A percentile compares a stretch with the other conserved stretches of the same genome.
phyloP scores from a whole-genome alignment of 2,329 filamentous ascomycete genomes.

The Fusarium zealandicum region DNA sequence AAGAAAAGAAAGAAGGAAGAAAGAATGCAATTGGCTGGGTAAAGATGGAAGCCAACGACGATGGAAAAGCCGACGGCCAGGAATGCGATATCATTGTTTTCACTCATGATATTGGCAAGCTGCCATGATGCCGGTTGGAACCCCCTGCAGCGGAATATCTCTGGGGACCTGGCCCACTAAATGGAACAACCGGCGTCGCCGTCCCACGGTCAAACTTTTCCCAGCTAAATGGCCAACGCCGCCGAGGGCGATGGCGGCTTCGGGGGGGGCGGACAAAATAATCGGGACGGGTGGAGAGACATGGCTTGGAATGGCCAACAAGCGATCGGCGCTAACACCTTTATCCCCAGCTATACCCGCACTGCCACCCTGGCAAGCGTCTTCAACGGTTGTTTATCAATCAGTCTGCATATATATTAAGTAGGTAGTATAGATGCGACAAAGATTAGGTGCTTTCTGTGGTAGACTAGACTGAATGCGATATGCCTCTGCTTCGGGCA shows the following conservation, averaged over 20 bases:
- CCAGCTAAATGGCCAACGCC: conserved; percentile 14
- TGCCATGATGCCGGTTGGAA: too few relatives aligned
- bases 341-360: conserved; percentile 4
- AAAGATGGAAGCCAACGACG: too few relatives aligned
- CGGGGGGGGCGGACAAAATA: conserved; percentile 10
- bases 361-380: conserved; percentile 9
- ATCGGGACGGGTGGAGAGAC: conserved; percentile 4
- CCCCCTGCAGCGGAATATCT: too few relatives aligned
- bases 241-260: conserved; percentile 3
- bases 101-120: too few relatives aligned
- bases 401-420: conserved; percentile 12
- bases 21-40: too few relatives aligned
- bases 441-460: too few relatives aligned
- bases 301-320: conserved; percentile 9
- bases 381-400: conserved; percentile 29
- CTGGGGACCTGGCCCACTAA: not conserved
- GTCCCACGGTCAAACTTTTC: conserved; percentile 6
- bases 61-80: too few relatives aligned
- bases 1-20: not conserved
- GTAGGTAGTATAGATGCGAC: too few relatives aligned
- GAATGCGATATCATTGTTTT: too few relatives aligned
- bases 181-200: not conserved
- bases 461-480: too few relatives aligned
- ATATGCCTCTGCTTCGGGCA: too few relatives aligned
- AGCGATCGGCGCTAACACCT: conserved; percentile 22